Percentiles rank a stretch among this genome's conserved stretches.
phyloP scores from a whole-genome alignment of 1,284 basidiomycete genomes.

The Entoloma clypeatum region DNA sequence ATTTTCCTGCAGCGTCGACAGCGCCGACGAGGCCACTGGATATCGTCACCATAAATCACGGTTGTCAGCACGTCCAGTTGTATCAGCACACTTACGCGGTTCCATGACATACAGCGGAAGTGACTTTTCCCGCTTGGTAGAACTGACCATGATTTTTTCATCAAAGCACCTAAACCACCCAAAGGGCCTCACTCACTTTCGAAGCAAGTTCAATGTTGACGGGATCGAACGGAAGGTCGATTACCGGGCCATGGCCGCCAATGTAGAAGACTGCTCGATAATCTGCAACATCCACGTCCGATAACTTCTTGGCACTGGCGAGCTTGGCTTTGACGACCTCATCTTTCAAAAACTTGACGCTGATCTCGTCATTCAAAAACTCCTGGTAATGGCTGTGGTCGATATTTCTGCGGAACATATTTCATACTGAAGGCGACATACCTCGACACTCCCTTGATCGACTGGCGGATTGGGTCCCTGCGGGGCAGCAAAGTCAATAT shows the following conservation, averaged over 20 bases:
- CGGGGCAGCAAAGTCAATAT: slow-evolving; percentile 71
- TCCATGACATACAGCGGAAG: slow-evolving; percentile 74
- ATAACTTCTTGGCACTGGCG: slow-evolving; percentile 26
- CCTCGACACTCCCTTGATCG: slow-evolving; percentile 57
- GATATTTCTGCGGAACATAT: neutral
- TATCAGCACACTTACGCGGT: slow-evolving; percentile 41
- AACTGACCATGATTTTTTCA: slow-evolving; percentile 41
- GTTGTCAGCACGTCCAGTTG: neutral
- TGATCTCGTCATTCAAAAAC: slow-evolving; percentile 61
- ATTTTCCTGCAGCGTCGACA: slow-evolving; percentile 50
- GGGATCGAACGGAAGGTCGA: slow-evolving; percentile 61
- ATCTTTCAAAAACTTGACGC: slow-evolving; percentile 62
- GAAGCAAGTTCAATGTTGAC: slow-evolving; percentile 57
- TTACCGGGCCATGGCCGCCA: slow-evolving; percentile 71
- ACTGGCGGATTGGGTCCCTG: slow-evolving; percentile 71
- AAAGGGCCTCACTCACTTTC: slow-evolving; percentile 37
- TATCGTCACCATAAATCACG: neutral
- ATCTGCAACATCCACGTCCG: slow-evolving; percentile 45
- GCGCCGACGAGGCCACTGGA: slow-evolving; percentile 53
- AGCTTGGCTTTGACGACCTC: slow-evolving; percentile 54
- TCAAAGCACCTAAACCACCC: neutral
- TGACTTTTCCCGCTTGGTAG: slow-evolving; percentile 55
- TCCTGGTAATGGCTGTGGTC: slow-evolving; percentile 27
- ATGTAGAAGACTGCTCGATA: slow-evolving; percentile 79
- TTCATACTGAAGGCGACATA: slow-evolving; percentile 20